Evolutionary conservation across 2,329 filamentous ascomycete genomes (phyloP).

Genomic region (Colletotrichum cuscutae): DNA sequence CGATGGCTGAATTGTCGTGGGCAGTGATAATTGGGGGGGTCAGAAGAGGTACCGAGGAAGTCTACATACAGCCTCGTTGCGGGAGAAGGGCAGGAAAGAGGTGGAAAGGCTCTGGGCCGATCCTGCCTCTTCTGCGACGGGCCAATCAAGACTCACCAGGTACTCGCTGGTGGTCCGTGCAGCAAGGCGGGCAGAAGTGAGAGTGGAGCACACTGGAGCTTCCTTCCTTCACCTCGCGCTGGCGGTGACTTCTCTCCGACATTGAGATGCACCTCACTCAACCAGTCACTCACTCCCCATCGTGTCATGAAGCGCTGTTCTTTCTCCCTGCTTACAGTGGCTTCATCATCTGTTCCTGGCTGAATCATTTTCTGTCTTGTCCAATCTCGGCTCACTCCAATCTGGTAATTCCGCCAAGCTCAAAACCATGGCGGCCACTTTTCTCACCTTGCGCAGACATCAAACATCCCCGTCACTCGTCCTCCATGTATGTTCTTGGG

Average conservation of each 20-base stretch:
- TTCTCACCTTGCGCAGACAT: background rate
- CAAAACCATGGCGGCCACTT: background rate
- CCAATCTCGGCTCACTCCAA: background rate
- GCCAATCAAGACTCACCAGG: background rate
- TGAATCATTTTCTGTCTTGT: background rate
- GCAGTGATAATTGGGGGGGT: background rate
- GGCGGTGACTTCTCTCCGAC: background rate
- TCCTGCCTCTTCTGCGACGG: background rate
- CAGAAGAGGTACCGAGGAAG: background rate
- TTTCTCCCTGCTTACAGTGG: background rate
- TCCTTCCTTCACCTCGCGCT: background rate
- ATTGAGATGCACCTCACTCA: background rate
- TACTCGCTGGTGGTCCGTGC: background rate
- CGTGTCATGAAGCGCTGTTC: background rate
- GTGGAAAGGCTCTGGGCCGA: background rate
- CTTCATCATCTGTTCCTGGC: background rate
- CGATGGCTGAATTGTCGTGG: background rate
- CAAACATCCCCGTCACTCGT: background rate
- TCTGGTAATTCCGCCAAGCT: background rate
- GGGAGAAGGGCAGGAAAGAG: conserved; percentile 6
- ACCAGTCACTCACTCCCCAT: background rate
- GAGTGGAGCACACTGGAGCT: background rate
- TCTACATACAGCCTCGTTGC: background rate
- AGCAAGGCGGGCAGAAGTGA: background rate
- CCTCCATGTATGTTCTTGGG: background rate